A percentile compares a stretch with the other conserved stretches of the same genome.
These are phyloP conservation scores for Pterocarpus macrocarpus DNA, from an alignment of 306 rosid genomes.

Conservation along the genomic window DNA sequence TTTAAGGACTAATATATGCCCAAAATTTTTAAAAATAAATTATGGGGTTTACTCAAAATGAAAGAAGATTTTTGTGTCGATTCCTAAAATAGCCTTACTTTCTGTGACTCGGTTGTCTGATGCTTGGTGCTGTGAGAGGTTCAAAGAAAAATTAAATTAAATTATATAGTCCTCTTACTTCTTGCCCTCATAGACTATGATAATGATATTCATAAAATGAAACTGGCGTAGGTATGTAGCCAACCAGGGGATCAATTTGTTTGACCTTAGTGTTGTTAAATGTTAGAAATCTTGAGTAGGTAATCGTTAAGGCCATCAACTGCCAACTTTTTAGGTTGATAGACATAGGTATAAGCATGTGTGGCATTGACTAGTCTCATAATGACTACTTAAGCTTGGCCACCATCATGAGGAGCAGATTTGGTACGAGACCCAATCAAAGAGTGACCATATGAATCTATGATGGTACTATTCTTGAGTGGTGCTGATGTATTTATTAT, in stretches of 20 bases:
- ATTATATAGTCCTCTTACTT: too few species aligned
- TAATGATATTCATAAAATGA: neutral
- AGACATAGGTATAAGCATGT: neutral
- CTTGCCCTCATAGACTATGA: too few species aligned
- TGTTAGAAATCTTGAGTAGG: constrained; percentile 9
- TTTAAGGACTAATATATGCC: too few species aligned
- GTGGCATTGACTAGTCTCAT: constrained; percentile 28
- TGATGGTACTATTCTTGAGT: constrained; percentile 1
- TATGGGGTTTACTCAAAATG: too few species aligned
- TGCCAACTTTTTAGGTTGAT: neutral
- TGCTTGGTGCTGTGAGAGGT: neutral
- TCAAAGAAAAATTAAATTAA: neutral
- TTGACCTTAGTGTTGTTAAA: constrained; percentile 42
- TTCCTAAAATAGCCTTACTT: neutral
- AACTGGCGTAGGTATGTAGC: neutral
- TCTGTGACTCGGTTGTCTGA: neutral
- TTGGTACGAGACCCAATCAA: neutral
- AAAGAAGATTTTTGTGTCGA: too few species aligned
- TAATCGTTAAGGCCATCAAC: neutral
- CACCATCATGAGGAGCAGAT: too few species aligned
- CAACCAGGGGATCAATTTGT: constrained; percentile 23
- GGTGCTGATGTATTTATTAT: constrained; percentile 22
- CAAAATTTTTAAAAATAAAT: too few species aligned
- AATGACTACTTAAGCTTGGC: constrained; percentile 19
- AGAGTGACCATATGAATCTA: constrained; percentile 32